Conservation (phyloP, 2,329 filamentous ascomycete species). For the Aspergillus amoenus region DNA sequence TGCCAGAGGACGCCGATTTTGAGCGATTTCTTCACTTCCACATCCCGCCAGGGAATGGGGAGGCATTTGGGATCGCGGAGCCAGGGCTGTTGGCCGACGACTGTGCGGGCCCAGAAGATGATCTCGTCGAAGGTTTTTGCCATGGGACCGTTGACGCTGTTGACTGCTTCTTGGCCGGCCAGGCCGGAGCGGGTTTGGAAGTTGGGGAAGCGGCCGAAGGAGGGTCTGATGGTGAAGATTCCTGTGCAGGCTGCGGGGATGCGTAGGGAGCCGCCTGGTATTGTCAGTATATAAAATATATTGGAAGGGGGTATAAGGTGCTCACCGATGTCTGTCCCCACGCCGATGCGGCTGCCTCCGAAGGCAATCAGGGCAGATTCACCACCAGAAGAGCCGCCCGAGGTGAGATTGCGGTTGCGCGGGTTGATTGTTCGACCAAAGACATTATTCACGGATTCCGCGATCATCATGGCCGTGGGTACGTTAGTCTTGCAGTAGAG, state of each 20-base stretch:
- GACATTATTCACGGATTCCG: conserved; percentile 44
- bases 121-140: conserved; percentile 57
- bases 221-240: conserved; percentile 42
- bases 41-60: conserved; percentile 56
- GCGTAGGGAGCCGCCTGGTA: conserved; percentile 35
- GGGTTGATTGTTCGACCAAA: conserved; percentile 44
- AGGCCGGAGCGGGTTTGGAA: conserved; percentile 52
- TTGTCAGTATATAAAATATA: not conserved
- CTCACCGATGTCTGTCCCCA: conserved; percentile 41
- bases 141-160: conserved; percentile 65
- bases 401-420: conserved; percentile 32
- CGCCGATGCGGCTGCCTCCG: conserved; percentile 29
- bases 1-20: conserved; percentile 61
- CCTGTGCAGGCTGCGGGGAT: conserved; percentile 41
- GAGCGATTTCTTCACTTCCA: conserved; percentile 34
- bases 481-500: conserved; percentile 44
- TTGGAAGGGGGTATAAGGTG: no score
- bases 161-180: conserved; percentile 64
- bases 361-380: conserved; percentile 37
- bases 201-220: conserved; percentile 41
- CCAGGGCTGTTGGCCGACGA: conserved; percentile 56
- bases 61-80: conserved; percentile 56
- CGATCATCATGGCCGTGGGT: conserved; percentile 45
- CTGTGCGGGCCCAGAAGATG: conserved; percentile 52
- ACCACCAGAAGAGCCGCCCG: conserved; percentile 38